Conservation (phyloP, 768 basidiomycete species). For the Tulasnella calospora region DNA sequence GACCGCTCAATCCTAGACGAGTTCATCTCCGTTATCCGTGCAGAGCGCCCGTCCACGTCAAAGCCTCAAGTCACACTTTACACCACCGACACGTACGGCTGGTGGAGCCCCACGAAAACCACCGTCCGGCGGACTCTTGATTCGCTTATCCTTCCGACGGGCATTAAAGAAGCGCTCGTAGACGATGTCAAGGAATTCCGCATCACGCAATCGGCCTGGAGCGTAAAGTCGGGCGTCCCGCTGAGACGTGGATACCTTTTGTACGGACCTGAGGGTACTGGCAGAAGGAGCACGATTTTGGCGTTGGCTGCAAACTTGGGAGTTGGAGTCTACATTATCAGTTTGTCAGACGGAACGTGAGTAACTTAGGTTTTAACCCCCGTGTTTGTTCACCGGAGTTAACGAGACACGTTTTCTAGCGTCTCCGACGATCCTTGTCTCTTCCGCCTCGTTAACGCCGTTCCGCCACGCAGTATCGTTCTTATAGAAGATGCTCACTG, state of each 20-base stretch:
- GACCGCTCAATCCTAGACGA: slow-evolving; percentile 42
- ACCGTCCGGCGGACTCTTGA: slow-evolving; percentile 49
- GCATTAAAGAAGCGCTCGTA: slow-evolving; percentile 46
- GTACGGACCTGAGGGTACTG: slow-evolving; percentile 57
- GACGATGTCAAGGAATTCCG: slow-evolving; percentile 53
- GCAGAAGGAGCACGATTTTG: slow-evolving; percentile 54
- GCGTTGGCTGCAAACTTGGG: slow-evolving; percentile 38
- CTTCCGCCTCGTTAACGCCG: slow-evolving; percentile 43
- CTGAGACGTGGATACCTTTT: slow-evolving; percentile 55
- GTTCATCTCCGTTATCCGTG: slow-evolving; percentile 43
- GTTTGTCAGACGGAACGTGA: slow-evolving; percentile 47
- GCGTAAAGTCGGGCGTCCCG: slow-evolving; percentile 52
- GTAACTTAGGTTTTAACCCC: slow-evolving; percentile 19
- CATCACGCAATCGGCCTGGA: slow-evolving; percentile 51
- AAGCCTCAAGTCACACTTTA: slow-evolving; percentile 39
- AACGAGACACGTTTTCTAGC: background rate
- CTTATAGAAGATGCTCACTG: slow-evolving; percentile 60
- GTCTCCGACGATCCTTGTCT: slow-evolving; percentile 51
- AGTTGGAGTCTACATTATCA: slow-evolving; percentile 41
- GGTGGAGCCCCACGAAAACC: slow-evolving; percentile 38
- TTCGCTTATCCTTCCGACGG: slow-evolving; percentile 50
- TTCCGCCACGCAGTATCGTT: slow-evolving; percentile 51
- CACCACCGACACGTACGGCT: background rate
- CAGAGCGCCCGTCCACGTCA: slow-evolving; percentile 41
- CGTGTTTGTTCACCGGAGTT: too few species aligned